Evolutionary conservation across 345 rosid genomes (phyloP), one percentile per base, ranked within the genome.

Genomic region (Xanthoceras sorbifolium): DNA sequence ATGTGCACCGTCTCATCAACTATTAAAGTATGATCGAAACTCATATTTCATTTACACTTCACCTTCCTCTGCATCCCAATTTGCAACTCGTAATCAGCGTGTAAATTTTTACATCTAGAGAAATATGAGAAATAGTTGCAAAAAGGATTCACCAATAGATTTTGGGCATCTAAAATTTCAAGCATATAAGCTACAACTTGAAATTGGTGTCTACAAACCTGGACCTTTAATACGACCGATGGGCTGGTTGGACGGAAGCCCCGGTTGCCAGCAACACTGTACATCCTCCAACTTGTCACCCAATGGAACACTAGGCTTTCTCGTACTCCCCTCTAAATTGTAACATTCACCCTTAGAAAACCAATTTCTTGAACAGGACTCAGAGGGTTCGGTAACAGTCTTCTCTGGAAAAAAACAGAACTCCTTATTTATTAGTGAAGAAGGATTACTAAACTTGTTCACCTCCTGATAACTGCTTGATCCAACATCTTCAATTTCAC

Each of bases 391-490:
- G 55, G 74, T 77, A 78, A 79, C 76, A 80, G 77, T 81, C 81
- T 76, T 87, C 79, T 81, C 83, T 1, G 93, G 92, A 65, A 90
- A 90, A 77, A 91, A 86, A 80, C 84, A 76, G 79, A 89, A 81
- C 79, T 88, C 94, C 85, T 83, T 84, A 77, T 79, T 85, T 52
- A 71, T 84, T 57, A 80, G 83, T 17, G 55, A 61, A 71, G 79
- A 78, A 67, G 54, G 69, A 55, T 72, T 79, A 57, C 57, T 79
- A 57, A 67, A 68, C 74, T 70, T 83, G 38, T 80, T 75, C 40
- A 75, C 76, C 23, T 81, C 81, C 67, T 77, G 87, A 55, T 78
- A 84, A 48, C 85, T 77, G 50, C 82, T 80, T 25, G 84, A 78
- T 46, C 76, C 88, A 63, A 50, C 74, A 61, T 75, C 84, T 64